Conservation (phyloP, 2,329 filamentous ascomycete species). For the Lecanicillium sp. region DNA sequence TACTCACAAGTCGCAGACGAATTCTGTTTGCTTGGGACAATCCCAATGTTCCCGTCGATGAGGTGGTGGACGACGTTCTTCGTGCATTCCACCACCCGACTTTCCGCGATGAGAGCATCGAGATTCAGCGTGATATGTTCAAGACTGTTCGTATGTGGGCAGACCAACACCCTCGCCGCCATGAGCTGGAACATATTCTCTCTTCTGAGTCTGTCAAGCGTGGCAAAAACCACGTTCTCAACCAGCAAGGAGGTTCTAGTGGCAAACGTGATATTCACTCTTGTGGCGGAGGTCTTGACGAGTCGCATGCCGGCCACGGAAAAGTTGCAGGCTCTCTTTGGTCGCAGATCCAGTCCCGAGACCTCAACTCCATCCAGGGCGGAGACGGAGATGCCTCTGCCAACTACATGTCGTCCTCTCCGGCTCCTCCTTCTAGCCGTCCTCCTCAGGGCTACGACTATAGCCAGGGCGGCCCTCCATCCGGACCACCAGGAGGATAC, state of each 20-base stretch:
- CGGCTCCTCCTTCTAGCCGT: constrained; percentile 24
- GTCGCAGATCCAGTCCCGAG: constrained; percentile 51
- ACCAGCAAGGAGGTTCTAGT: constrained; percentile 20
- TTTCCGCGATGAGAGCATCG: constrained; percentile 62
- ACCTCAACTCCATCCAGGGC: constrained; percentile 46
- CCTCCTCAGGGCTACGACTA: constrained; percentile 31
- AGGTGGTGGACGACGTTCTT: constrained; percentile 74
- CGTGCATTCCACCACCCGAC: constrained; percentile 87
- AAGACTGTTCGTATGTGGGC: constrained; percentile 76
- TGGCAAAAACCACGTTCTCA: constrained; percentile 68
- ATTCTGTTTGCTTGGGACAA: constrained; percentile 93
- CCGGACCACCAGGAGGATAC: constrained; percentile 17
- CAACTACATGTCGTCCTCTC: constrained; percentile 30
- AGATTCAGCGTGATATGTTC: constrained; percentile 87
- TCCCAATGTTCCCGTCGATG: constrained; percentile 69
- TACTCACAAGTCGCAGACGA: constrained; percentile 37
- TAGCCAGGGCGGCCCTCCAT: constrained; percentile 20
- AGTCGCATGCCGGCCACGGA: constrained; percentile 42
- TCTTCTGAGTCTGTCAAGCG: constrained; percentile 74
- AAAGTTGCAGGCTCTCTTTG: constrained; percentile 52
- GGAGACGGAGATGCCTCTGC: constrained; percentile 30
- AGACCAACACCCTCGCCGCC: constrained; percentile 56
- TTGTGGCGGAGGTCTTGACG: constrained; percentile 29
- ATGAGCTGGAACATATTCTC: constrained; percentile 65
- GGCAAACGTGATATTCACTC: constrained; percentile 19